Base-by-base conservation (phyloP, 2,329 filamentous ascomycete species). In the Ophiobolus disseminans region DNA sequence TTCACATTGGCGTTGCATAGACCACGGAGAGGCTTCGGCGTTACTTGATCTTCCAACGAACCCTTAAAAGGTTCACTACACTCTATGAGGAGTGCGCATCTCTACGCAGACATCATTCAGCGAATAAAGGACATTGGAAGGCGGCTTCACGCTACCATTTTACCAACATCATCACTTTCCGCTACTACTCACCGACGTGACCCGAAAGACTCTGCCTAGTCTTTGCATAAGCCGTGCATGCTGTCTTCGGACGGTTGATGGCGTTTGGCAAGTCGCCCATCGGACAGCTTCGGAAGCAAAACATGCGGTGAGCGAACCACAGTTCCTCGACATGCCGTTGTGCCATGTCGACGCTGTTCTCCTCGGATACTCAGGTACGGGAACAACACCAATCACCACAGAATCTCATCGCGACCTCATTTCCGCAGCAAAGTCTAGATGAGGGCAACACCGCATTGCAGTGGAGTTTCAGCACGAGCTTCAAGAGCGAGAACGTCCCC, bases 1-100 rank as follows among this genome's bases (percentile, higher is more conserved):
- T 50, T 42, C 32, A 36, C n/a, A 31, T 40, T 34, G 39, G 39
- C 34, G 47, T 48, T 57, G 57, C 57, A 58, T 63, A 63, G 54
- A 60, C 44, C 42, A 45, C 26, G 40, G 25, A 45, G 45, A 37
- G 42, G 35, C 48, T 16, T 21, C 20, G 40, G 50, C 36, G 47
- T 48, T 34, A 40, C 19, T 28, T 40, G 26, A 40, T 8, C 8
- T 40, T 26, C 26, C 30, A 16, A 40, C 39, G 26, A 20, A 17
- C 17, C 16, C 10, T 8, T 13, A 9, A 14, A 31, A 14, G 20
- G 30, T 30, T 16, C 17, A 20, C 32, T 22, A 28, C 10, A 14
- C 40, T 35, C 20, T 17, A 23, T 14, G 21, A 21, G 20, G 31
- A 19, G 10, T 14, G 25, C 16, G 40, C 30, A 43, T 31, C 34